Evolutionary conservation across 495 filamentous ascomycete genomes (phyloP).

Genomic region (Trichoderma parareesei): DNA sequence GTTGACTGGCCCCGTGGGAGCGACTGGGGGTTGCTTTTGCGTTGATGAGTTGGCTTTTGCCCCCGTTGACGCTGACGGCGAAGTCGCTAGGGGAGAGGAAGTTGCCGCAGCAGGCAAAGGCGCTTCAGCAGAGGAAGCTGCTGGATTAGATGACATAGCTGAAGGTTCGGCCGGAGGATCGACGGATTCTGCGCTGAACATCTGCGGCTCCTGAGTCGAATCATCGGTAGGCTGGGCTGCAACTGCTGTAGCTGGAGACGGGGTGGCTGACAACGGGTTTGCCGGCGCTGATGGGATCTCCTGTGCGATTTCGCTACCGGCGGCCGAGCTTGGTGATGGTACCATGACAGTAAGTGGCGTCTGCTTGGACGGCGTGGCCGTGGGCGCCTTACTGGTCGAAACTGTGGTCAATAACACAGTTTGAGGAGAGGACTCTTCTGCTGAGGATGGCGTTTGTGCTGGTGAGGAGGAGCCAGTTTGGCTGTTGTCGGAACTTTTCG

Average conservation of each 20-base stretch:
- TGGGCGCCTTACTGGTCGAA: background rate
- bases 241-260: background rate
- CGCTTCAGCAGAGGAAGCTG: background rate
- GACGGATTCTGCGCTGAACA: background rate
- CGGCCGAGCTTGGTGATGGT: background rate
- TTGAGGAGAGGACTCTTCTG: background rate
- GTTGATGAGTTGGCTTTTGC: background rate
- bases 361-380: background rate
- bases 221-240: background rate
- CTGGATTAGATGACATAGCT: background rate
- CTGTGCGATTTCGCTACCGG: background rate
- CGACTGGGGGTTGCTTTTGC: background rate
- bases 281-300: background rate
- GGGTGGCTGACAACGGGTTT: background rate
- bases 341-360: background rate
- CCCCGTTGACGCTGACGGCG: background rate
- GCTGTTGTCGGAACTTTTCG: background rate
- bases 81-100: too few relatives aligned
- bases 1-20: background rate
- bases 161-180: background rate
- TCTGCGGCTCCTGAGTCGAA: conserved; percentile 16
- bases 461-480: background rate
- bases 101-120: too few relatives aligned
- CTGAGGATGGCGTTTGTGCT: background rate
- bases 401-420: background rate